phyloP scores from a whole-genome alignment of 139 green algal genomes.

The Micromonas pusilla region DNA sequence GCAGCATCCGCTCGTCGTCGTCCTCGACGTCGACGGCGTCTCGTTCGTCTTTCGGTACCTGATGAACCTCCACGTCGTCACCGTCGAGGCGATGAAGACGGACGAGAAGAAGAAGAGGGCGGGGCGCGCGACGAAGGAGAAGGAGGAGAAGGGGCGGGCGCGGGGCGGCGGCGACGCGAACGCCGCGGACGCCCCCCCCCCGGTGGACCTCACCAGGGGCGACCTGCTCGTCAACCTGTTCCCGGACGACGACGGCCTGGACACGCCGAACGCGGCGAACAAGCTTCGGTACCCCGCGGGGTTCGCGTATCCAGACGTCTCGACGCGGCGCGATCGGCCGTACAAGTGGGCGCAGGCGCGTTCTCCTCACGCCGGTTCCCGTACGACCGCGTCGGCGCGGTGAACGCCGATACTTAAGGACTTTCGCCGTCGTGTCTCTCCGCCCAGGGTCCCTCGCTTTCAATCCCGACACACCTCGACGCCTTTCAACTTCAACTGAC shows the following conservation, averaged over 20 bases:
- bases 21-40: conserved; percentile 16
- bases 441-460: too few species aligned
- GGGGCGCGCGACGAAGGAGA: background rate
- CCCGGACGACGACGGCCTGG: conserved; percentile 30
- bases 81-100: background rate
- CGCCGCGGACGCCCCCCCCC: conserved; percentile 23
- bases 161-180: background rate
- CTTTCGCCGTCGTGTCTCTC: too few species aligned
- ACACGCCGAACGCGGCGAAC: conserved; percentile 28
- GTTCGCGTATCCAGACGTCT: conserved; percentile 23
- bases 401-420: too few species aligned
- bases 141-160: background rate
- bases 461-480: too few species aligned
- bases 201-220: too few species aligned
- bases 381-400: too few species aligned
- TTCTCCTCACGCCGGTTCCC: too few species aligned
- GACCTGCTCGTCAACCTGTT: conserved; percentile 37
- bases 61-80: conserved; percentile 1
- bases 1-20: conserved; percentile 25
- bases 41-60: background rate
- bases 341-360: conserved; percentile 38
- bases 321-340: conserved; percentile 3
- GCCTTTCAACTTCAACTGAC: too few species aligned
- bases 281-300: conserved; percentile 3
- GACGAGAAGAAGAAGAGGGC: background rate